Evolutionary conservation across 2,329 filamentous ascomycete species (phyloP), one percentile per base, ranked within the genome.

Genomic region (Pseudocercospora ulei): DNA sequence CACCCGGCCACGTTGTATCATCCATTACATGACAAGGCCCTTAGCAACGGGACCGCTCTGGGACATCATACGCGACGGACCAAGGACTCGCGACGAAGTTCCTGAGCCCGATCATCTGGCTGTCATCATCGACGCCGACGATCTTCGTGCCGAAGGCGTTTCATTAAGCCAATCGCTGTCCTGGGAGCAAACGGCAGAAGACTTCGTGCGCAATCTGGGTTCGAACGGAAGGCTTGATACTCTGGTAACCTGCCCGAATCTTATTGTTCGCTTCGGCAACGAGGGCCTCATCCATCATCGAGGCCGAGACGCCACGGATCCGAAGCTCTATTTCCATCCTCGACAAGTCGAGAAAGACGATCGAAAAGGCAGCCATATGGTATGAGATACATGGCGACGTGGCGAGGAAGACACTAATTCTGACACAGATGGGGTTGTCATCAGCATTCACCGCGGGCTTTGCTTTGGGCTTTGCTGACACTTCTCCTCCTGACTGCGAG

Each of bases 61-160:
- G 56, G 55, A 59, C 30, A 45, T 57, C 17, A 57, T 59, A 13
- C 40, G 56, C 16, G 51, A 57, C 50, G 55, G 56, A 16, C 56
- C 56, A 7, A 46, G 49, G 35, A 56, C 50, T 6, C 46, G 49
- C 9, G 51, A 56, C 31, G 53, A 54, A 5, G 39, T 57, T 4
- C 55, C 55, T 11, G 52, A 56, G 20, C 54, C 55, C 7, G 56
- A 59, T 24, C 49, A 54, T 39, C 46, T 59, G 12, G 56, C 56
- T 25, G 55, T 59, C 9, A 55, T 59, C 30, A 52, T 59, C 30
- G 56, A 59, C 37, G 56, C 56, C 2, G 55, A 58, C 40, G 56
- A 59, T 28, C 44, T 59, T 7, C 53, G 56, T 6, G 54, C 53
- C n/a, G 53, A 58, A 41, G 56, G 56, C 24, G 58, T 59, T 29